Percentiles rank a stretch among this genome's conserved stretches.
Conservation (phyloP, 2,329 filamentous ascomycete genomes). For the Stagonosporopsis cucurbitacearum region DNA sequence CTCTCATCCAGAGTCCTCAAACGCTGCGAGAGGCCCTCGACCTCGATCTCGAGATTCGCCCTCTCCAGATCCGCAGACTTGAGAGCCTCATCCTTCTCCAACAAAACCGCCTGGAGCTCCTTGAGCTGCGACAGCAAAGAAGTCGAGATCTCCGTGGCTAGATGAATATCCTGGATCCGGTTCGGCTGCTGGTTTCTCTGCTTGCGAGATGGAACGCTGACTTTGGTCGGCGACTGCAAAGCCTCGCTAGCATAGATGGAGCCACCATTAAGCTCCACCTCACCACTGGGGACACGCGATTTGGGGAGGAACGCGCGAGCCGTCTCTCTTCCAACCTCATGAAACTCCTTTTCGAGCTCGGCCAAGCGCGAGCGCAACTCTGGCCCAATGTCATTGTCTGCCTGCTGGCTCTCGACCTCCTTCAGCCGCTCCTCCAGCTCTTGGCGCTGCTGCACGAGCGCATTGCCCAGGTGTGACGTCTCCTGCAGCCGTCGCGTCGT, state of each 20-base stretch:
- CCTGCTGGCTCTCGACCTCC: conserved; percentile 79
- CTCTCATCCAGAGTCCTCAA: conserved; percentile 87
- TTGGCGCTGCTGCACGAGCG: conserved; percentile 84
- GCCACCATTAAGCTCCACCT: conserved; percentile 43
- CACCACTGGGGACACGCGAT: conserved; percentile 70
- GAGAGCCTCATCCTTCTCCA: conserved; percentile 86
- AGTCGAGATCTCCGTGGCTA: conserved; percentile 97
- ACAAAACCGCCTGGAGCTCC: conserved; percentile 82
- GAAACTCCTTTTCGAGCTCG: conserved; percentile 93
- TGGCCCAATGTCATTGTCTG: conserved; percentile 75
- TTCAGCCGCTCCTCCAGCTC: conserved; percentile 81
- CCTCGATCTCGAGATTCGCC: conserved; percentile 80
- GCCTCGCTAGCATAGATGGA: conserved; percentile 78
- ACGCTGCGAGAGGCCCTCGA: conserved; percentile 78
- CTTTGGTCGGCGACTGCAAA: conserved; percentile 85
- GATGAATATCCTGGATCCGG: conserved; percentile 93
- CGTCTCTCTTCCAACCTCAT: conserved; percentile 88
- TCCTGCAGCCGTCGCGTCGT: conserved; percentile 91
- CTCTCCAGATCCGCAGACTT: conserved; percentile 77
- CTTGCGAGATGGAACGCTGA: conserved; percentile 84
- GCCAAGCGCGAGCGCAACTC: conserved; percentile 82
- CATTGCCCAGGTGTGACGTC: conserved; percentile 85
- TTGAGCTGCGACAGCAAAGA: conserved; percentile 93
- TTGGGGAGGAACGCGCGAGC: conserved; percentile 89
- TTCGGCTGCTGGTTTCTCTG: conserved; percentile 88